Percentiles rank a stretch among this genome's conserved stretches.
These are phyloP conservation scores for Neospermospora avenae DNA, from an alignment of 2,329 filamentous ascomycete genomes.

Conservation along the genomic window DNA sequence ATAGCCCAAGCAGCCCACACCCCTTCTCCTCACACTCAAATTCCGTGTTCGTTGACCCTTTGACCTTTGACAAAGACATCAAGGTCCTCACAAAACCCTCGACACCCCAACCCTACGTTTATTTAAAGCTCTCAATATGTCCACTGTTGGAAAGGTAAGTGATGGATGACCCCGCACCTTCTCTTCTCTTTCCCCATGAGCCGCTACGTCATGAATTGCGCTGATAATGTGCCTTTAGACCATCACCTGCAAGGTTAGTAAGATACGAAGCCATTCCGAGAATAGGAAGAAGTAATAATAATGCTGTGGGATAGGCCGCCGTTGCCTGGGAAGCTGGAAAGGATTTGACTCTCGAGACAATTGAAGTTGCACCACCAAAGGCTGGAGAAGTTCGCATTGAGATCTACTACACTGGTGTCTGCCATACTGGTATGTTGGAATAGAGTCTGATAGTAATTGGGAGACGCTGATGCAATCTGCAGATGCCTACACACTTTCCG, in stretches of 20 bases:
- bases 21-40: background rate
- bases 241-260: conserved; percentile 36
- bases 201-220: conserved; percentile 7
- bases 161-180: background rate
- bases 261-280: background rate
- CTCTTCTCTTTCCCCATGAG: background rate
- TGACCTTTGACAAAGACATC: background rate
- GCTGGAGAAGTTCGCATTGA: conserved; percentile 96
- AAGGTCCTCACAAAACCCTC: background rate
- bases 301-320: conserved; percentile 63
- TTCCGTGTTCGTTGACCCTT: background rate
- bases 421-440: conserved; percentile 75
- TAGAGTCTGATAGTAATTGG: background rate
- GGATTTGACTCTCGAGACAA: conserved; percentile 81
- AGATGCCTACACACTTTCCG: conserved; percentile 93
- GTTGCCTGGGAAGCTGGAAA: conserved; percentile 97
- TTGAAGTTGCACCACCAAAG: conserved; percentile 85
- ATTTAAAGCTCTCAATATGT: background rate
- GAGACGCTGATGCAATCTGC: conserved; percentile 16
- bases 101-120: background rate
- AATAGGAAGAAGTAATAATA: conserved; percentile 9
- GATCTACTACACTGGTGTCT: conserved; percentile 97
- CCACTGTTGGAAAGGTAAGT: conserved; percentile 16
- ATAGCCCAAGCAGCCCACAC: background rate
- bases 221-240: conserved; percentile 25